Evolutionary conservation across 371 early-diverging fungal genomes (phyloP).

Genomic region (Rhizopus delemar): DNA sequence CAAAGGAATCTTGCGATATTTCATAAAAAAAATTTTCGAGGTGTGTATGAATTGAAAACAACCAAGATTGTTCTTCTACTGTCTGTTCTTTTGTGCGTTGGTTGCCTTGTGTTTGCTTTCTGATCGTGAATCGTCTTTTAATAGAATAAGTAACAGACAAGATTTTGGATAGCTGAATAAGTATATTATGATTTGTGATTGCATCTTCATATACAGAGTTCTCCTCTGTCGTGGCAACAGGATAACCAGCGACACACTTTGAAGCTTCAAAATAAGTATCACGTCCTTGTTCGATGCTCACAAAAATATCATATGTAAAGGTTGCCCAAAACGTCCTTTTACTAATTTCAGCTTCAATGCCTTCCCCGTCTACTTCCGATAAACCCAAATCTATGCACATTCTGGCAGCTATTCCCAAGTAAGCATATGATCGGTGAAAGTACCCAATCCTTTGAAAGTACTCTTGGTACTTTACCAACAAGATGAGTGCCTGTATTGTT

Average conservation of each 20-base stretch:
- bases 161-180: constrained; percentile 42
- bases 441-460: constrained; percentile 46
- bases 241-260: constrained; percentile 45
- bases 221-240: constrained; percentile 41
- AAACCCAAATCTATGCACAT: constrained; percentile 78
- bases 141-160: constrained; percentile 40
- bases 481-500: constrained; percentile 69
- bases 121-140: constrained; percentile 24
- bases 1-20: constrained; percentile 51
- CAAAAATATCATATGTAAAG: constrained; percentile 44
- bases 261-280: constrained; percentile 31
- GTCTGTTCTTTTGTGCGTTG: constrained; percentile 27
- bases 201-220: constrained; percentile 41
- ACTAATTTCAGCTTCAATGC: constrained; percentile 33
- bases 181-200: constrained; percentile 38
- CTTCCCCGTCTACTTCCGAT: constrained; percentile 35
- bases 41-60: constrained; percentile 47
- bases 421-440: constrained; percentile 40
- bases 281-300: constrained; percentile 49
- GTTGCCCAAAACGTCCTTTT: constrained; percentile 48
- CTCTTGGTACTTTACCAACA: constrained; percentile 72
- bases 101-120: constrained; percentile 37
- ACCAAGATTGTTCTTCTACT: constrained; percentile 41
- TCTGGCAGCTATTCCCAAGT: constrained; percentile 62
- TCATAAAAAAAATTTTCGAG: constrained; percentile 51